phyloP scores from a whole-genome alignment of 257 asterid species.

The Gentiana macrophylla region DNA sequence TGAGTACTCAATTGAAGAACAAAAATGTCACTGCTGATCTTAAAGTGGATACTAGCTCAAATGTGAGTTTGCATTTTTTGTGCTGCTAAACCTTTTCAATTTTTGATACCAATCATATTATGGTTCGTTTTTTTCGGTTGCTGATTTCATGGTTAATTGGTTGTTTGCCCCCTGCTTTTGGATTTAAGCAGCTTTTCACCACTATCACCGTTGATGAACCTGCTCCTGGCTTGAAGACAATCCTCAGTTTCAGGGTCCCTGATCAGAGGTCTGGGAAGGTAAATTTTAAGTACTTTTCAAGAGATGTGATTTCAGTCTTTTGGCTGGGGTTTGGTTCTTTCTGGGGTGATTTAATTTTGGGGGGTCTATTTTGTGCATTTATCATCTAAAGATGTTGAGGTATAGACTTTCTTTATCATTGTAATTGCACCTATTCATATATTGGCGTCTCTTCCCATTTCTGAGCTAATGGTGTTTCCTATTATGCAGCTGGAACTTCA shows the following conservation, averaged over 20 bases:
- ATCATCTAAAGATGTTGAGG: too few species aligned
- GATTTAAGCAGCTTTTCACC: conserved; percentile 24
- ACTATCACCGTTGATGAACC: conserved; percentile 36
- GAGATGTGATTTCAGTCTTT: too few species aligned
- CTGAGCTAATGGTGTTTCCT: background rate
- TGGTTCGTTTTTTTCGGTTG: background rate
- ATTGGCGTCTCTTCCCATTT: background rate
- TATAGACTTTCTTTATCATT: too few species aligned
- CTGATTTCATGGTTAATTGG: background rate
- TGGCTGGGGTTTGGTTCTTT: too few species aligned
- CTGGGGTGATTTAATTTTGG: too few species aligned
- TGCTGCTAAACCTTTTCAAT: background rate
- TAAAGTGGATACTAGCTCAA: conserved; percentile 40
- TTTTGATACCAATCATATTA: background rate
- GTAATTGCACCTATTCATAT: too few species aligned
- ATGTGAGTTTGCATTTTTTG: conserved; percentile 14
- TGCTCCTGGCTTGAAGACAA: conserved; percentile 39
- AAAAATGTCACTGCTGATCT: conserved; percentile 35
- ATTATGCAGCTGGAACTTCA: conserved; percentile 35
- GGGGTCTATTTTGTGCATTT: too few species aligned
- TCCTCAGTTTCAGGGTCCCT: conserved; percentile 40
- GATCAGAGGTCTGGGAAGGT: conserved; percentile 45
- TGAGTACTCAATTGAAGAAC: conserved; percentile 34
- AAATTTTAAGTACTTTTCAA: background rate
- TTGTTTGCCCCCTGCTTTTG: background rate